Evolutionary conservation across 306 rosid species (phyloP).

Genomic region (Biancaea sappan): DNA sequence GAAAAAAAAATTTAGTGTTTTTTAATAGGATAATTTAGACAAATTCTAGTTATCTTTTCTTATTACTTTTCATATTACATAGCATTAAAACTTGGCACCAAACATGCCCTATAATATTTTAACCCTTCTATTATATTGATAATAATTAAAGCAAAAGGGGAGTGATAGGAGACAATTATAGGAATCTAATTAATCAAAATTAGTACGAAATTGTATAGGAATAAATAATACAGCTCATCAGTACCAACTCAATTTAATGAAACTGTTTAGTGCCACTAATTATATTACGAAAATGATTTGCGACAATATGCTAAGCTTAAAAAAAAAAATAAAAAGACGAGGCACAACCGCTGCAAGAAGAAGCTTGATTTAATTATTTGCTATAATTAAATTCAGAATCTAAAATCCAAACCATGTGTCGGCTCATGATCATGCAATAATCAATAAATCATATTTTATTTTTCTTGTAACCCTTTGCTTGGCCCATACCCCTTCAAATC

Average conservation of each 20-base stretch:
- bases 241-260: no score
- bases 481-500: constrained; percentile 17
- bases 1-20: no score
- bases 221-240: no score
- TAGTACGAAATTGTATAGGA: no score
- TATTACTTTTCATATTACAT: no score
- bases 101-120: no score
- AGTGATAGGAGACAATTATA: neutral
- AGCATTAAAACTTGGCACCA: no score
- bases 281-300: neutral
- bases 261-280: no score
- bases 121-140: no score
- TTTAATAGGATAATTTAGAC: no score
- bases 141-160: neutral
- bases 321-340: no score
- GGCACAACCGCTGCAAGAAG: neutral
- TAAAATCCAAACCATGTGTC: neutral
- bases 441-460: neutral
- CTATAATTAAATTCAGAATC: neutral
- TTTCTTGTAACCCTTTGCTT: neutral
- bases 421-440: constrained; percentile 21
- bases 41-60: no score
- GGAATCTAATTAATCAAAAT: neutral
- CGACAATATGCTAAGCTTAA: neutral
- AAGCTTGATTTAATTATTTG: neutral